Evolutionary conservation across 306 rosid species (phyloP).

Genomic region (Potentilla sterilis): DNA sequence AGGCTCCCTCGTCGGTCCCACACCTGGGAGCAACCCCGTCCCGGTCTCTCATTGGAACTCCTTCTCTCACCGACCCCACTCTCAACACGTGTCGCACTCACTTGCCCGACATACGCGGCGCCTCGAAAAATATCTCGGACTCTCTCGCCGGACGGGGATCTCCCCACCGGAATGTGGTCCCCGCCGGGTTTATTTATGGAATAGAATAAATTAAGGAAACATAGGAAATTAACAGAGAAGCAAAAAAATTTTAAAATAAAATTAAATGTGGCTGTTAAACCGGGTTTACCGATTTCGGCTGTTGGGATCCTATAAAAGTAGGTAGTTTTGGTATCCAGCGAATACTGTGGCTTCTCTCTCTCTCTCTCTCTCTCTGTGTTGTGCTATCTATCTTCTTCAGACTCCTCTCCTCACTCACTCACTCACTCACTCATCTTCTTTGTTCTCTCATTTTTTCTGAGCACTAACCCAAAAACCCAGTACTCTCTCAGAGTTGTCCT

Average conservation of each 20-base stretch:
- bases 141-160: conserved; percentile 7
- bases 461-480: not conserved
- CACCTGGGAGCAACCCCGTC: conserved; percentile 20
- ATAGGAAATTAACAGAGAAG: not conserved
- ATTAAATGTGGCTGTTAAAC: conserved; percentile 20
- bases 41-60: conserved; percentile 19
- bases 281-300: conserved; percentile 36
- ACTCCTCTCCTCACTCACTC: not conserved
- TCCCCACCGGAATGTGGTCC: not conserved
- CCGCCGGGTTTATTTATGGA: too few species aligned
- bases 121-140: conserved; percentile 22
- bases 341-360: conserved; percentile 20
- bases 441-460: not conserved
- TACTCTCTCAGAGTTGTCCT: not conserved
- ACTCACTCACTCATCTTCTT: not conserved
- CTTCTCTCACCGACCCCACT: not conserved
- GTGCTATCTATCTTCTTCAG: not conserved
- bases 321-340: conserved; percentile 27
- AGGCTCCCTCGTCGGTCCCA: not conserved
- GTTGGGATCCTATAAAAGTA: conserved; percentile 60
- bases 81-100: conserved; percentile 30
- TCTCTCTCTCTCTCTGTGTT: not conserved
- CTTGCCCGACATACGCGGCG: conserved; percentile 33
- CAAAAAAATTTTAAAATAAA: not conserved
- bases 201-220: too few species aligned